A percentile compares a stretch with the other conserved stretches of the same genome.
Evolutionary conservation across 441 rosid species (phyloP).

Genomic region (Isatis lusitanica): DNA sequence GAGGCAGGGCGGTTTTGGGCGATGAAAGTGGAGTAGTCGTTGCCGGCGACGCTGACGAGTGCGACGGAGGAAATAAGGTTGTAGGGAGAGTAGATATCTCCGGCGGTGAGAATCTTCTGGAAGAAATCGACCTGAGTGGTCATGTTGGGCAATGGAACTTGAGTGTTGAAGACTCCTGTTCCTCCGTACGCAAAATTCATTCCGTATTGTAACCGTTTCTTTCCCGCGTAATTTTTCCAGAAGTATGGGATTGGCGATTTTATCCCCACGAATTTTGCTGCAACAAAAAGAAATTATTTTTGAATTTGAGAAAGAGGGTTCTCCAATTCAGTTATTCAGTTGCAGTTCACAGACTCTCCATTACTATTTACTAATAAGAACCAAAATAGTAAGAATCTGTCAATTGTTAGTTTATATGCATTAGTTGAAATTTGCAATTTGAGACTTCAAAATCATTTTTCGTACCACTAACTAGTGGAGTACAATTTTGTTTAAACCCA

Average conservation of each 20-base stretch:
- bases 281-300: neutral
- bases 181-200: slow-evolving; percentile 91
- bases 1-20: slow-evolving; percentile 46
- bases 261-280: slow-evolving; percentile 42
- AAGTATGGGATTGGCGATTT: slow-evolving; percentile 76
- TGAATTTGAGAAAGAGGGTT: neutral
- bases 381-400: neutral
- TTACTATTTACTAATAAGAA: neutral
- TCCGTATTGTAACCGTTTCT: slow-evolving; percentile 48
- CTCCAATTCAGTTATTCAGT: too few relatives aligned
- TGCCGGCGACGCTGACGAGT: slow-evolving; percentile 65
- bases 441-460: too few relatives aligned
- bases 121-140: slow-evolving; percentile 70
- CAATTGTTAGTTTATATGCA: too few relatives aligned
- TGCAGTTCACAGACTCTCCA: neutral
- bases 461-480: too few relatives aligned
- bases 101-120: slow-evolving; percentile 40
- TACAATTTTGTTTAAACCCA: neutral
- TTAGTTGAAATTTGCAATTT: neutral
- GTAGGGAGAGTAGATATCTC: slow-evolving; percentile 37
- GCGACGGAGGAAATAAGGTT: slow-evolving; percentile 51
- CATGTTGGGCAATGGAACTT: slow-evolving; percentile 60
- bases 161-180: slow-evolving; percentile 74
- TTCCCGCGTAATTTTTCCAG: slow-evolving; percentile 49
- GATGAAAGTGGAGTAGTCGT: slow-evolving; percentile 59